A percentile compares a stretch with the other conserved stretches of the same genome.
Conservation (phyloP, 2,329 filamentous ascomycete species). For the Paecilomyces variotii region DNA sequence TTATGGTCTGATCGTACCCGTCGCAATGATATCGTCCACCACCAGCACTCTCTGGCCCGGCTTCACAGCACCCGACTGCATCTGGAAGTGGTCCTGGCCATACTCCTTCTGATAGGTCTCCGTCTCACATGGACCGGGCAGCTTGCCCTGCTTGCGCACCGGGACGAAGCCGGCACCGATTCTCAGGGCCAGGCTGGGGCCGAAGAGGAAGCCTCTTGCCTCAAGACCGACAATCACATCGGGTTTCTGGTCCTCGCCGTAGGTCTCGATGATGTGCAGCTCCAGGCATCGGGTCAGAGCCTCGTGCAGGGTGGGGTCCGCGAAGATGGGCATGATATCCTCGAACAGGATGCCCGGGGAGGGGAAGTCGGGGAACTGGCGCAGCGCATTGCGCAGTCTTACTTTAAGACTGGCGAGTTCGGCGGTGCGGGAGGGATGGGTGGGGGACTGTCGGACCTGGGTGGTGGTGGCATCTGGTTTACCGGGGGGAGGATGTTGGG, state of each 20-base stretch:
- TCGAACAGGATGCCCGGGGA: conserved; percentile 90
- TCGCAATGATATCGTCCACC: conserved; percentile 97
- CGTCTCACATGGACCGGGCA: conserved; percentile 80
- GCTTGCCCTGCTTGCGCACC: conserved; percentile 90
- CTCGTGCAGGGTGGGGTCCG: conserved; percentile 63
- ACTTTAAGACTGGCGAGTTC: conserved; percentile 57
- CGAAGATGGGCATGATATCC: conserved; percentile 95
- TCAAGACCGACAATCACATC: conserved; percentile 93
- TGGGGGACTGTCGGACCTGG: conserved; percentile 37
- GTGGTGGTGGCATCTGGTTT: conserved; percentile 32
- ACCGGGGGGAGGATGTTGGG: conserved; percentile 13
- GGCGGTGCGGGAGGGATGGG: conserved; percentile 39
- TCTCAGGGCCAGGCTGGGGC: conserved; percentile 75
- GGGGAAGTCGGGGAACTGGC: conserved; percentile 87
- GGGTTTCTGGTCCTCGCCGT: conserved; percentile 53
- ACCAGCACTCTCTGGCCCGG: conserved; percentile 82
- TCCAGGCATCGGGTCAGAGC: conserved; percentile 77
- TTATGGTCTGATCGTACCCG: conserved; percentile 51
- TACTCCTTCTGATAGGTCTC: conserved; percentile 94
- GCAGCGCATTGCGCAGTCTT: conserved; percentile 64
- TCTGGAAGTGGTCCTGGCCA: conserved; percentile 89
- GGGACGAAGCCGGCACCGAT: conserved; percentile 83
- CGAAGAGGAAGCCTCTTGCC: conserved; percentile 91
- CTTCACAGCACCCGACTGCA: conserved; percentile 79
- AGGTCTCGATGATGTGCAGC: conserved; percentile 64